Evolutionary conservation across 306 rosid genomes (phyloP).

Genomic region (Acacia melanoxylon): DNA sequence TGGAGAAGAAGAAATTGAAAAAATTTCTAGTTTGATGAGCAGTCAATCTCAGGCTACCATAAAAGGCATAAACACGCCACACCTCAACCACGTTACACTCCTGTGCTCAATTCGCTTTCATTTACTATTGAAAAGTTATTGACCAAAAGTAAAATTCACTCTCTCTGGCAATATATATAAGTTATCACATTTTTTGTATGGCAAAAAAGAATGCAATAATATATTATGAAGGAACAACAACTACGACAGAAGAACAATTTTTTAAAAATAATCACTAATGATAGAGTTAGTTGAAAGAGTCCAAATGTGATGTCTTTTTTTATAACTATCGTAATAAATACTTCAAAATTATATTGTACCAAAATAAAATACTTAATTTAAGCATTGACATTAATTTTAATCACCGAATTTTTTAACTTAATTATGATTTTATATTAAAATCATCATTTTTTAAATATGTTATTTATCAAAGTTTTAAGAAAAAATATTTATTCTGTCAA

Average conservation of each 20-base stretch:
- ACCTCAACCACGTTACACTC: slow-evolving; percentile 6
- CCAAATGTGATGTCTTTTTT: background rate
- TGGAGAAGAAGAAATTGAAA: background rate
- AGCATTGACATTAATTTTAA: background rate
- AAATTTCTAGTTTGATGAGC: slow-evolving; percentile 28
- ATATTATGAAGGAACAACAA: background rate
- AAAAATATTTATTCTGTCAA: too few relatives aligned
- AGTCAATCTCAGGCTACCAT: slow-evolving; percentile 33
- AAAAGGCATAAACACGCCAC: background rate
- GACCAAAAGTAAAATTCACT: background rate
- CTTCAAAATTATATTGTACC: background rate
- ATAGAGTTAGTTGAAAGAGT: background rate
- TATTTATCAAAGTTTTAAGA: too few relatives aligned
- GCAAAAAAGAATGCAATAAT: background rate
- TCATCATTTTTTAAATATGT: background rate
- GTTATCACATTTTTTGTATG: background rate
- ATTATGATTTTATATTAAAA: too few relatives aligned
- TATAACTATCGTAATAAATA: background rate
- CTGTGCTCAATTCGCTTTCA: background rate
- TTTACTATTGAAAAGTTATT: background rate
- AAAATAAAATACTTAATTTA: background rate
- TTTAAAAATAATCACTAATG: background rate
- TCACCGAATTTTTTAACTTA: too few relatives aligned
- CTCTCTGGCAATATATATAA: background rate
- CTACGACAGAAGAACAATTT: background rate